Conservation (phyloP, 371 early-diverging fungal species). For the Mortierella sp. region DNA sequence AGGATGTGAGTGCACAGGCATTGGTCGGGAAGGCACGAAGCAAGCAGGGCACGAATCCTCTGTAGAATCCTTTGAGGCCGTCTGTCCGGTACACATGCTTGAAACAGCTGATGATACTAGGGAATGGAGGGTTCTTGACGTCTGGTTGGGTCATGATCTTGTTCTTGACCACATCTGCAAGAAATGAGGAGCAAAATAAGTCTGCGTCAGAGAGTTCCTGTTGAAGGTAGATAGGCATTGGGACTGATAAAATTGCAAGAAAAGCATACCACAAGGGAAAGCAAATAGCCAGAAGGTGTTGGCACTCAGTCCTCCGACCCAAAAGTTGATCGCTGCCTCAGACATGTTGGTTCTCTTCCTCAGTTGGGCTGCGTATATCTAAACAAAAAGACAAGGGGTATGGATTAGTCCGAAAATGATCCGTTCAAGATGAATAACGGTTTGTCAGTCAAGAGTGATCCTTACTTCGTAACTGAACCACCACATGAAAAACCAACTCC, state of each 20-base stretch:
- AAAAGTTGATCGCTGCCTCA: slow-evolving; percentile 77
- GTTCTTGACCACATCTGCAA: slow-evolving; percentile 87
- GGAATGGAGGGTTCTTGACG: slow-evolving; percentile 70
- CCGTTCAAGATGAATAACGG: too few species aligned
- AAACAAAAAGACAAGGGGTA: neutral
- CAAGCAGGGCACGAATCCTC: slow-evolving; percentile 84
- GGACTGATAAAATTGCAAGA: too few species aligned
- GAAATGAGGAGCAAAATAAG: neutral
- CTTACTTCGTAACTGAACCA: slow-evolving; percentile 88
- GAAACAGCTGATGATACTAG: slow-evolving; percentile 65
- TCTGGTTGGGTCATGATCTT: slow-evolving; percentile 93
- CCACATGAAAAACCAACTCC: slow-evolving; percentile 90
- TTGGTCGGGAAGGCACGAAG: slow-evolving; percentile 94
- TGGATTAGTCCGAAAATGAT: too few species aligned
- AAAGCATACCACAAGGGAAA: slow-evolving; percentile 84
- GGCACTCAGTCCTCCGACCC: slow-evolving; percentile 92
- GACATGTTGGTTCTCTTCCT: slow-evolving; percentile 61
- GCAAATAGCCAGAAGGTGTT: slow-evolving; percentile 90
- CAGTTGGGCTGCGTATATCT: slow-evolving; percentile 64
- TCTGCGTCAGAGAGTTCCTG: neutral
- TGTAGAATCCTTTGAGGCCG: slow-evolving; percentile 41
- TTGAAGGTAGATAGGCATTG: too few species aligned
- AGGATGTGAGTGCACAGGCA: slow-evolving; percentile 86
- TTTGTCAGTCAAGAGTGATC: too few species aligned
- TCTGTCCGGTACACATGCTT: slow-evolving; percentile 65